Conservation (phyloP, 2,329 filamentous ascomycete species). For the Botrytis hyacinthi region DNA sequence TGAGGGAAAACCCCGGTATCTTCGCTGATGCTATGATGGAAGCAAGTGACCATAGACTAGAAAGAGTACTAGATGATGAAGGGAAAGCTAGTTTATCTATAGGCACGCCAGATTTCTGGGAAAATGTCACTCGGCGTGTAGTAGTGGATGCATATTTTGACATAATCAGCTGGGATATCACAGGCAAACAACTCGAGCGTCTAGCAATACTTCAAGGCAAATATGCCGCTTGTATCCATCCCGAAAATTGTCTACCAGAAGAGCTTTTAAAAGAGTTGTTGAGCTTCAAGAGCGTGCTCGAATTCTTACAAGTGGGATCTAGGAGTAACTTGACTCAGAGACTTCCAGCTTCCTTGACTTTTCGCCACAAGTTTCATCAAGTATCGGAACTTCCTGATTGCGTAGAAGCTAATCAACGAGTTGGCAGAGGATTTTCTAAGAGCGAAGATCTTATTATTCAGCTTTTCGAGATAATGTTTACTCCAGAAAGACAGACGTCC, state of each 20-base stretch:
- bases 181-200: background rate
- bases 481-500: background rate
- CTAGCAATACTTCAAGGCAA: background rate
- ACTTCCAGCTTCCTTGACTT: background rate
- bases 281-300: background rate
- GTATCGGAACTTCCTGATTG: background rate
- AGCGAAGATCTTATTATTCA: background rate
- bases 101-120: background rate
- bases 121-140: background rate
- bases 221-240: background rate
- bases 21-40: background rate
- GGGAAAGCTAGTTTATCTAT: background rate
- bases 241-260: background rate
- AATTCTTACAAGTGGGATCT: too few species aligned
- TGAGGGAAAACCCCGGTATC: background rate
- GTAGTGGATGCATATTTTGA: background rate
- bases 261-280: background rate
- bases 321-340: background rate
- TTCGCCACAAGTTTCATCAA: background rate
- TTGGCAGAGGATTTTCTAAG: background rate
- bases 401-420: background rate
- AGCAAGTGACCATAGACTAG: background rate
- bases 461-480: background rate
- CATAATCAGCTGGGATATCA: background rate
- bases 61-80: background rate